Evolutionary conservation across 164 flowering plant species (phyloP), one percentile per base, ranked within the genome.

Genomic region (Tinospora cordifolia): DNA sequence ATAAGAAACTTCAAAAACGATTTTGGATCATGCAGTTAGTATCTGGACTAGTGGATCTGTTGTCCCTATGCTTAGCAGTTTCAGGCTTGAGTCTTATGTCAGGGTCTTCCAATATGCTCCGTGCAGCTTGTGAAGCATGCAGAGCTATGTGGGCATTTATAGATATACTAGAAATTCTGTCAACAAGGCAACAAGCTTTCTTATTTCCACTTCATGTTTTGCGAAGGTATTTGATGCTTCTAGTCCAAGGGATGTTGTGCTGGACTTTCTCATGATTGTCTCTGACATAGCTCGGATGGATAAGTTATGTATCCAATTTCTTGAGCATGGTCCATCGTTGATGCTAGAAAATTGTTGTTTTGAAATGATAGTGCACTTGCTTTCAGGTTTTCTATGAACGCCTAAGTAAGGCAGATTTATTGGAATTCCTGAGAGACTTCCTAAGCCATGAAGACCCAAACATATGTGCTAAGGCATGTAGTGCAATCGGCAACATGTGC

Each of bases 401-500:
- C 77, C 85, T 94, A 15, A 69, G 83, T 71, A 83, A 80, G 64
- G 97, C 97, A 62, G 83, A 84, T 69, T 71, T 94, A 39, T 73
- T 90, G 75, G 87, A 79, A 39, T 72, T 70, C 67, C 69, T 94
- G 73, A 89, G 83, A 77, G 77, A 73, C 6, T 90, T 86, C 80
- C 90, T 94, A 54, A 81, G 71, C 47, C 91, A 89, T 75, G 91
- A 89, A 72, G 99, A 94, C 79, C 83, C 95, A 41, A 86, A 88
- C 78, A 58, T 94, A 58, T 92, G 99, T 62, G 90, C 97, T 69
- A 92, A 94, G 77, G 79, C 92, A 25, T 94, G 99, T 87, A 90
- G 96, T 84, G 97, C 90, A 72, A 65, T 92, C n/a, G 99, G 99
- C 62, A 94, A 94, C 87, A 89, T 94, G 99, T 94, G 97, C 77